Evolutionary conservation across 176 grass and related monocot species (phyloP), one percentile per base, ranked within the genome.

Genomic region (Zea luxurians): DNA sequence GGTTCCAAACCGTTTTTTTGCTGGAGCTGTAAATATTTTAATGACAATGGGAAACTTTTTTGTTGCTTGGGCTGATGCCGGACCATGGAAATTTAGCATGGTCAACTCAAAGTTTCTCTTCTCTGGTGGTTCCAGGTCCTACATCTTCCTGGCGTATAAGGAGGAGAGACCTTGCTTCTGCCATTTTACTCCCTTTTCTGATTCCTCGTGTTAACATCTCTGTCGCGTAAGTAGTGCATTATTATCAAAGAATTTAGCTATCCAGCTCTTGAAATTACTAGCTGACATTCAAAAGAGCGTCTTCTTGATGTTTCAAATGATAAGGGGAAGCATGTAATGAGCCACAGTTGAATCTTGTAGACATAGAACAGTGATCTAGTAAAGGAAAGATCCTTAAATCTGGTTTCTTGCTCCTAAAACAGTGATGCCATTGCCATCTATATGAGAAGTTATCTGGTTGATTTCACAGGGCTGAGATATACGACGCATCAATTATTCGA

Each of bases 221-320:
- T 68, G 82, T 52, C 48, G 91, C 83, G 95, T 98, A 92, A 90
- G 91, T 90, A 90, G 91, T 90, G 72, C 61, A 47, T 43, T 67
- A 54, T 60, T 57, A 10, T 80, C 38, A 83, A 6, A 47, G 35
- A 75, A 17, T 16, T 83, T 41, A 62, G 10, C 35, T 67, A 36
- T 61, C 38, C 36, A 68, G 3, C 57, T 74, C 38, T 7, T 72
- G 17, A 47, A 10, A 41, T n/a, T 59, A 10, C 18, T 38, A 74
- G 34, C n/a, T 18, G 17, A 20, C 52, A 68, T 75, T 74, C 50
- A 35, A 61, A 37, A 55, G 15, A 36, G 48, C 44, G 7, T 48
- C 73, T 74, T 27, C 5, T 61, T 84, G 12, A 41, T 54, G 45
- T 49, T 59, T 69, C 58, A 59, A 44, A 60, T 80, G 18, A 18